Conservation (phyloP, 2,329 filamentous ascomycete species). For the Penicillium sp. region DNA sequence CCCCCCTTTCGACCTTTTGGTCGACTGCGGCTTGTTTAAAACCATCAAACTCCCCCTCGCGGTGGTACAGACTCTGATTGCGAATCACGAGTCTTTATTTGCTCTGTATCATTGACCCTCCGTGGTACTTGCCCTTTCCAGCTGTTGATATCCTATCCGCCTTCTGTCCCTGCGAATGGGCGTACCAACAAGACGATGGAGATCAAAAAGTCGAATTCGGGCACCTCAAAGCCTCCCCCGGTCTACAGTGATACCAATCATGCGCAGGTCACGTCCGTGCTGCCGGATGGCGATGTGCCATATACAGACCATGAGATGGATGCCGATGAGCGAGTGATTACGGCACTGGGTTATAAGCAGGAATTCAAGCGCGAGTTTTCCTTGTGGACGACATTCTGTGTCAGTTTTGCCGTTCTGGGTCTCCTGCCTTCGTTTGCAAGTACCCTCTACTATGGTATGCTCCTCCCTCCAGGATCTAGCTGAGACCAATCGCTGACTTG, state of each 20-base stretch:
- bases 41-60: background rate
- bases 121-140: background rate
- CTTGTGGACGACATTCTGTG: slow-evolving; percentile 74
- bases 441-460: slow-evolving; percentile 69
- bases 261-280: slow-evolving; percentile 42
- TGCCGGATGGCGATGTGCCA: slow-evolving; percentile 44
- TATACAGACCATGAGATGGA: slow-evolving; percentile 41
- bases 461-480: background rate
- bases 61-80: background rate
- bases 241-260: slow-evolving; percentile 29
- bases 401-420: slow-evolving; percentile 74
- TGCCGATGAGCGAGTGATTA: slow-evolving; percentile 48
- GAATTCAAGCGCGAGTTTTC: slow-evolving; percentile 73
- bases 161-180: slow-evolving; percentile 1
- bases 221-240: slow-evolving; percentile 13
- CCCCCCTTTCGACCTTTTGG: background rate
- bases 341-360: slow-evolving; percentile 58
- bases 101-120: background rate
- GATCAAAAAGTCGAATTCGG: slow-evolving; percentile 11
- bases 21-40: slow-evolving; percentile 11
- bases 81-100: too few relatives aligned
- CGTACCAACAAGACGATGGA: slow-evolving; percentile 16
- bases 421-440: slow-evolving; percentile 72
- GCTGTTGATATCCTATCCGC: background rate
- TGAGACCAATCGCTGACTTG: slow-evolving; percentile 7